A percentile compares a stretch with the other conserved stretches of the same genome.
Conservation (phyloP, 202 grass and related monocot genomes). For the Alloteropsis angusta region DNA sequence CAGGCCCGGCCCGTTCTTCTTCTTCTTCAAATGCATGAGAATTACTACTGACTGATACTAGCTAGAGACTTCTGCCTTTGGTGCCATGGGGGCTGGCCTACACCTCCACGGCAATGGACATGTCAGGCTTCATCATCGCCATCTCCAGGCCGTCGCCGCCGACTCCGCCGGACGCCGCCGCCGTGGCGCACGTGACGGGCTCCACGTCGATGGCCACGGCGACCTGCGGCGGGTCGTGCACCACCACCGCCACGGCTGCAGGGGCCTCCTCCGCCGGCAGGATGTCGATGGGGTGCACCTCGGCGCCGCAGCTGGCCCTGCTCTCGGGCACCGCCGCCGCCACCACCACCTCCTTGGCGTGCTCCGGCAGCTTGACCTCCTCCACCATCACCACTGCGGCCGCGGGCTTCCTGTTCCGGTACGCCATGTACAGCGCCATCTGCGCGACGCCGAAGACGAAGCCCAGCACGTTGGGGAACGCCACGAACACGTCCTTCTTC, state of each 20-base stretch:
- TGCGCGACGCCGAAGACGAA: conserved; percentile 68
- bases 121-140: conserved; percentile 23
- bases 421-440: conserved; percentile 68
- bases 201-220: not conserved
- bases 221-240: not conserved
- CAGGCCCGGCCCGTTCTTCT: not conserved
- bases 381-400: not conserved
- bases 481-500: conserved; percentile 68
- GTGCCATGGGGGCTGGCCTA: not conserved
- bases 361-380: conserved; percentile 54
- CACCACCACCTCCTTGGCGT: conserved; percentile 17
- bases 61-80: not conserved
- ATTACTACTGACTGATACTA: conserved; percentile 21
- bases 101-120: conserved; percentile 25
- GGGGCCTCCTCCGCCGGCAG: not conserved
- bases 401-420: conserved; percentile 26
- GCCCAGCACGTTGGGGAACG: conserved; percentile 64
- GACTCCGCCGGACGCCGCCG: not conserved
- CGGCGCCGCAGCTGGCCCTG: conserved; percentile 38
- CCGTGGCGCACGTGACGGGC: not conserved
- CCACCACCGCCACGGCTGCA: not conserved
- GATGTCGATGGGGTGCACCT: conserved; percentile 65
- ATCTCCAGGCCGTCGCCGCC: not conserved
- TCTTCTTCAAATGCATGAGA: not conserved
- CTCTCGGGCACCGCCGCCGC: not conserved